phyloP scores from a whole-genome alignment of 169 alveolate species.

The Sarcocystis neurona region DNA sequence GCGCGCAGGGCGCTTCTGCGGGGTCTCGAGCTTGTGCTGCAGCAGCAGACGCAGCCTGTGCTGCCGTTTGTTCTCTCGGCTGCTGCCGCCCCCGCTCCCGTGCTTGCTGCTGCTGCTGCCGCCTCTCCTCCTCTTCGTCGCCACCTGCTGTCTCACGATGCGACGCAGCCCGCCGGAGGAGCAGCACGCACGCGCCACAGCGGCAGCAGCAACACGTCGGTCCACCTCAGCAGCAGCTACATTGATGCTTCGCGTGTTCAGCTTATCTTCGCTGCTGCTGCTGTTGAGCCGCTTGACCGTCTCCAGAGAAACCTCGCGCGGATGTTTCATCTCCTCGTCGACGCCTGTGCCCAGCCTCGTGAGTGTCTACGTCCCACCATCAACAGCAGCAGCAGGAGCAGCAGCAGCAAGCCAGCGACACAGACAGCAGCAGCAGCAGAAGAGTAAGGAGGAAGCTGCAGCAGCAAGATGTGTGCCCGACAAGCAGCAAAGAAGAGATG shows the following conservation, averaged over 20 bases:
- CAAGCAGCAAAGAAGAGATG: too few species aligned
- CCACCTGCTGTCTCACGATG: too few species aligned
- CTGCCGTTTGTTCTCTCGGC: constrained; percentile 25
- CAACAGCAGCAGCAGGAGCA: too few species aligned
- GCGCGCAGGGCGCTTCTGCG: constrained; percentile 28
- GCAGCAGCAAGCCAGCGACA: too few species aligned
- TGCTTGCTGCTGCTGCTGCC: constrained; percentile 42
- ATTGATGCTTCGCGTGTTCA: constrained; percentile 6
- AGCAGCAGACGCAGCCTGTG: constrained; percentile 54
- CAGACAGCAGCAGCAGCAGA: too few species aligned
- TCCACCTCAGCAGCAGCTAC: too few species aligned
- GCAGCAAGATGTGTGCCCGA: too few species aligned
- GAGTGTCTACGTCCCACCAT: too few species aligned
- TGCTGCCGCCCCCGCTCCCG: constrained; percentile 13
- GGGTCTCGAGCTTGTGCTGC: constrained; percentile 49
- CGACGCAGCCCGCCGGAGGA: too few species aligned
- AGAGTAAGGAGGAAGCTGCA: too few species aligned
- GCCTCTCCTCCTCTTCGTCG: neutral
- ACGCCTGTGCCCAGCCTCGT: constrained; percentile 8
- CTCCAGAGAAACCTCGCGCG: constrained; percentile 26
- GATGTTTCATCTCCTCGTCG: constrained; percentile 2
- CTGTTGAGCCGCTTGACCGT: constrained; percentile 8
- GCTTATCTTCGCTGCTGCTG: neutral
- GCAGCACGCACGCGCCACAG: too few species aligned
- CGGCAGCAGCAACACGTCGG: too few species aligned